Evolutionary conservation across 1,139 yeast species (phyloP).

Genomic region (Taiozyma sp.): DNA sequence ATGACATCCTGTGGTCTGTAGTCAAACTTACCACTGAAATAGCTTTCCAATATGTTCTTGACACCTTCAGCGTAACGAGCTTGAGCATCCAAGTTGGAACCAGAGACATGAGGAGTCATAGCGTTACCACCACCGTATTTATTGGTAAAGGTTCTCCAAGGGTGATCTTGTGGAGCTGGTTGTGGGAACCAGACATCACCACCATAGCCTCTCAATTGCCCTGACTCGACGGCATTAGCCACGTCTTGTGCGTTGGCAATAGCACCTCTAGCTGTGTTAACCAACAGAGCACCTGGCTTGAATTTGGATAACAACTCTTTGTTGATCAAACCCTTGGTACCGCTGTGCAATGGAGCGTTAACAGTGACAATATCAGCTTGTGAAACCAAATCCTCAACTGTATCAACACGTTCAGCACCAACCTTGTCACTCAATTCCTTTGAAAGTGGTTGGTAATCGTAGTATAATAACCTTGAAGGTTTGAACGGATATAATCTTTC

Average conservation of each 20-base stretch:
- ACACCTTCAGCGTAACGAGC: conserved; percentile 67
- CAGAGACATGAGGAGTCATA: conserved; percentile 81
- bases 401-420: conserved; percentile 55
- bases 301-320: conserved; percentile 62
- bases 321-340: conserved; percentile 61
- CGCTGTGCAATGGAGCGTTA: conserved; percentile 73
- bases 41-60: conserved; percentile 55
- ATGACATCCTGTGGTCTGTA: conserved; percentile 73
- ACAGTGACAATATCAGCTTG: conserved; percentile 72
- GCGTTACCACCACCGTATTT: conserved; percentile 72
- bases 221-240: conserved; percentile 65
- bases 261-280: conserved; percentile 85
- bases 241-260: conserved; percentile 68
- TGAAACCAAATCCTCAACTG: conserved; percentile 61
- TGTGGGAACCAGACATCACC: conserved; percentile 84
- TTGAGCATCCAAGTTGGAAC: conserved; percentile 79
- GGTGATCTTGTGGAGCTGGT: conserved; percentile 73
- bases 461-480: conserved; percentile 68
- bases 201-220: conserved; percentile 73
- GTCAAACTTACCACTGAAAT: conserved; percentile 55
- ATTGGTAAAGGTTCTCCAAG: conserved; percentile 70
- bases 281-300: conserved; percentile 73
- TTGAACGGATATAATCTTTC: conserved; percentile 71
- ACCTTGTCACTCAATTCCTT: conserved; percentile 50
- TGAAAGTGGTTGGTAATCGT: conserved; percentile 69